These are phyloP conservation scores for Camellia sinensis DNA, from an alignment of 148 eudicot species.

Conservation along the genomic window DNA sequence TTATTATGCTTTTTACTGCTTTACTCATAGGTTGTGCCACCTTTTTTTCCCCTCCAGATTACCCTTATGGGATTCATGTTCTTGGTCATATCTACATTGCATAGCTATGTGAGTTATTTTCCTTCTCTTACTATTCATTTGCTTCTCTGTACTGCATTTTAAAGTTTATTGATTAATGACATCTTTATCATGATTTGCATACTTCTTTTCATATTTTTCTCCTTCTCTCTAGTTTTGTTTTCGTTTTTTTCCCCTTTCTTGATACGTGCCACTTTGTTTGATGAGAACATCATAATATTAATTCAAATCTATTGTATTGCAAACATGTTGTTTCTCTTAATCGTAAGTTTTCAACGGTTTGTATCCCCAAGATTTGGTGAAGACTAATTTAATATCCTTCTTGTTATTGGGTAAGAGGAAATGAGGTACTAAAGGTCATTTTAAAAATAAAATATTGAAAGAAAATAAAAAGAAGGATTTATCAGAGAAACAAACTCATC, in stretches of 20 bases:
- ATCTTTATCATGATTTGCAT: background rate
- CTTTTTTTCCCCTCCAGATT: conserved; percentile 44
- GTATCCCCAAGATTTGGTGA: background rate
- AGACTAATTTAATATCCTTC: background rate
- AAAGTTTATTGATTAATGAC: background rate
- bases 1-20: background rate
- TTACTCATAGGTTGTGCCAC: background rate
- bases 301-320: background rate
- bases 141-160: background rate
- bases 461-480: background rate
- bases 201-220: background rate
- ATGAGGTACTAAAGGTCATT: background rate
- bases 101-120: conserved; percentile 57
- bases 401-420: background rate
- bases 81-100: conserved; percentile 65
- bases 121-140: background rate
- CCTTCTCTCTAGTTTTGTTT: background rate
- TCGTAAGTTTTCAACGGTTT: background rate
- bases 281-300: background rate
- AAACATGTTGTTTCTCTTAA: background rate
- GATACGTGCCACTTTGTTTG: background rate
- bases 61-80: conserved; percentile 85
- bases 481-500: background rate
- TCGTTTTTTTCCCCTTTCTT: background rate
- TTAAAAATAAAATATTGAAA: too few relatives aligned